phyloP scores from a whole-genome alignment of 2,329 filamentous ascomycete species.

The Cladophialophora carrionii region DNA sequence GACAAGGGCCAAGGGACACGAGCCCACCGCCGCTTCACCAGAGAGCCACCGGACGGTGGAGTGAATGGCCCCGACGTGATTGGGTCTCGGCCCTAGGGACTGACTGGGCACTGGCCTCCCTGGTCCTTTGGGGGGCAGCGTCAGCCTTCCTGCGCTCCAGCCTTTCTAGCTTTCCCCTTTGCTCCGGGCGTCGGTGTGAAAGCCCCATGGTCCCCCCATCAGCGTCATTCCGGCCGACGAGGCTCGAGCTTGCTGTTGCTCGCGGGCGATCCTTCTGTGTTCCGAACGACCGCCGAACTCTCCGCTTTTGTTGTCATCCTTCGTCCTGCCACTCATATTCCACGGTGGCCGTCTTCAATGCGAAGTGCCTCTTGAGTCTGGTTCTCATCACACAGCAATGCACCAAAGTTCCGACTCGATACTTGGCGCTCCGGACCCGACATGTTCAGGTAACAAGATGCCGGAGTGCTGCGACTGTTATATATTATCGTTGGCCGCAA shows the following conservation, averaged over 20 bases:
- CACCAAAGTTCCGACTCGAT: not conserved
- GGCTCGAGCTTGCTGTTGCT: constrained; percentile 9
- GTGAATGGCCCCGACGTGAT: constrained; percentile 9
- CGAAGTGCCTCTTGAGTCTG: not conserved
- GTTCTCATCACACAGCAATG: not conserved
- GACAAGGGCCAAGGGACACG: not conserved
- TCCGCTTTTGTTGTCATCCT: not conserved
- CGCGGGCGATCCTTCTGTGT: not conserved
- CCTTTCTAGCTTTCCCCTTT: constrained; percentile 20
- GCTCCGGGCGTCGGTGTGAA: constrained; percentile 13
- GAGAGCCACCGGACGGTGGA: constrained; percentile 13
- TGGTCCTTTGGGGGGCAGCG: not conserved
- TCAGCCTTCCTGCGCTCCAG: not conserved
- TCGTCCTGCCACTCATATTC: not conserved
- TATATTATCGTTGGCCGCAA: not conserved
- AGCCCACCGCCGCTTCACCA: not conserved
- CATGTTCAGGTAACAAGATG: not conserved
- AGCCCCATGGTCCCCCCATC: not conserved
- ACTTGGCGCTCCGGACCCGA: not conserved
- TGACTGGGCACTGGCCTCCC: not conserved
- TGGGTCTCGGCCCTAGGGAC: constrained; percentile 19
- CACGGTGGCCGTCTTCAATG: not conserved
- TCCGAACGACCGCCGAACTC: constrained; percentile 1
- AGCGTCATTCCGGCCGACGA: constrained; percentile 7
- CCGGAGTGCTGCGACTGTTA: not conserved